Evolutionary conservation across 305 asterid species (phyloP).

Genomic region (Fraxinus angustifolia): DNA sequence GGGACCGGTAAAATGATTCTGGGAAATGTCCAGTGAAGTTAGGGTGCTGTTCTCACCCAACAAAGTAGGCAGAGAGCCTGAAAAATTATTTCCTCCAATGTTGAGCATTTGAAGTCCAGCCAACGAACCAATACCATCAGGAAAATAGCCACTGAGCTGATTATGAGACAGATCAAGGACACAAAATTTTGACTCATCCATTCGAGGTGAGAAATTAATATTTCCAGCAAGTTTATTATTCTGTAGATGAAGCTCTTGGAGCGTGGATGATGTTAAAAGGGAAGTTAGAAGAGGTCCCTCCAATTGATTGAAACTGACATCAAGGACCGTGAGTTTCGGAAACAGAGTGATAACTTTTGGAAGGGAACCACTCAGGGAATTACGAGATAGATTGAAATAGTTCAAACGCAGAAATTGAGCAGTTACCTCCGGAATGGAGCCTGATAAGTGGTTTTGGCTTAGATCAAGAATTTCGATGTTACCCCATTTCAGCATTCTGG

Average conservation of each 20-base stretch:
- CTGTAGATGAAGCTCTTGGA: conserved; percentile 73
- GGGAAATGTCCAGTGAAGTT: conserved; percentile 53
- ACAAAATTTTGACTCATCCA: conserved; percentile 45
- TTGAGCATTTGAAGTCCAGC: conserved; percentile 55
- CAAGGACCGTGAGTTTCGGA: conserved; percentile 68
- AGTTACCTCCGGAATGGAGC: conserved; percentile 69
- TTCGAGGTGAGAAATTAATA: conserved; percentile 51
- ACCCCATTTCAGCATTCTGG: conserved; percentile 77
- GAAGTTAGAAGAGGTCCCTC: conserved; percentile 57
- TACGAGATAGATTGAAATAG: conserved; percentile 72
- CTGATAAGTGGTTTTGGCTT: conserved; percentile 71
- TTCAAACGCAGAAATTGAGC: conserved; percentile 78
- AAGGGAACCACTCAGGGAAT: conserved; percentile 57
- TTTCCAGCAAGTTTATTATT: conserved; percentile 59
- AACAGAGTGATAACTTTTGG: conserved; percentile 57
- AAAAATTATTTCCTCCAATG: conserved; percentile 67
- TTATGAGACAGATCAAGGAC: conserved; percentile 75
- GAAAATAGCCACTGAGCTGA: conserved; percentile 51
- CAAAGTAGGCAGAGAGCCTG: conserved; percentile 67
- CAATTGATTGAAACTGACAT: conserved; percentile 78
- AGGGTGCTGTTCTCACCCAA: conserved; percentile 47
- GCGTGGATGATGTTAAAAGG: conserved; percentile 56
- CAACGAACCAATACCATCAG: conserved; percentile 62
- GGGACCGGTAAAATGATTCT: conserved; percentile 64
- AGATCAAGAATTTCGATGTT: conserved; percentile 80